Conservation (phyloP, 805 yeast genomes). For the Saturnispora gosingensis region DNA sequence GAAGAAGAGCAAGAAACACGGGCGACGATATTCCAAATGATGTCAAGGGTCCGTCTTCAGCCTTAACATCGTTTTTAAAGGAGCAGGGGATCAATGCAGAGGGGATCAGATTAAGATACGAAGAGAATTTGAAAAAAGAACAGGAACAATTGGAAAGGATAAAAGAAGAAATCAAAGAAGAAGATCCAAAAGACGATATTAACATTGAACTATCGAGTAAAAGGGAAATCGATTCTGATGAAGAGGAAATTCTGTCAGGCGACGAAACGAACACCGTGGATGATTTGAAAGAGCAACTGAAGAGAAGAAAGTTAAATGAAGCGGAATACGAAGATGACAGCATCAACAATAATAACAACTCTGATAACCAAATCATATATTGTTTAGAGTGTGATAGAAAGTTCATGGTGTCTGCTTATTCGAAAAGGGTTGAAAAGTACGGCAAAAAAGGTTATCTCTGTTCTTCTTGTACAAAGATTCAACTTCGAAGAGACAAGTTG, state of each 20-base stretch:
- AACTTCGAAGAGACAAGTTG: constrained; percentile 34
- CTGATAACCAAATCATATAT: constrained; percentile 22
- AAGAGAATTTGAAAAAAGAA: constrained; percentile 27
- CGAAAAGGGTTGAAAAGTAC: constrained; percentile 38
- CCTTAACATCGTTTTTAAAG: constrained; percentile 77
- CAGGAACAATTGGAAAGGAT: constrained; percentile 14
- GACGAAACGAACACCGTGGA: constrained; percentile 21
- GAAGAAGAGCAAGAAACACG: constrained; percentile 8
- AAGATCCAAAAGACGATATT: constrained; percentile 15
- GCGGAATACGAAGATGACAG: constrained; percentile 31
- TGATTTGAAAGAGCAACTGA: constrained; percentile 29
- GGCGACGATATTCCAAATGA: constrained; percentile 10
- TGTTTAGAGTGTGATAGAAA: constrained; percentile 56
- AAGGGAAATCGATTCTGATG: constrained; percentile 11
- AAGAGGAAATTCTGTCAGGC: constrained; percentile 6
- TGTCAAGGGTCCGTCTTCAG: constrained; percentile 65
- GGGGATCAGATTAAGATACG: constrained; percentile 46
- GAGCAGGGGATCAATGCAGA: constrained; percentile 87
- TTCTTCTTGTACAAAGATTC: constrained; percentile 44
- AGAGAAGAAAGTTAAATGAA: constrained; percentile 11
- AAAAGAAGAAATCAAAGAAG: neutral
- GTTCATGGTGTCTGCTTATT: constrained; percentile 59
- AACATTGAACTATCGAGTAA: constrained; percentile 3
- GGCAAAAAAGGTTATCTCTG: constrained; percentile 59
- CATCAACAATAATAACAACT: constrained; percentile 25